Conservation (phyloP, 257 asterid genomes). For the Buddleja alternifolia region DNA sequence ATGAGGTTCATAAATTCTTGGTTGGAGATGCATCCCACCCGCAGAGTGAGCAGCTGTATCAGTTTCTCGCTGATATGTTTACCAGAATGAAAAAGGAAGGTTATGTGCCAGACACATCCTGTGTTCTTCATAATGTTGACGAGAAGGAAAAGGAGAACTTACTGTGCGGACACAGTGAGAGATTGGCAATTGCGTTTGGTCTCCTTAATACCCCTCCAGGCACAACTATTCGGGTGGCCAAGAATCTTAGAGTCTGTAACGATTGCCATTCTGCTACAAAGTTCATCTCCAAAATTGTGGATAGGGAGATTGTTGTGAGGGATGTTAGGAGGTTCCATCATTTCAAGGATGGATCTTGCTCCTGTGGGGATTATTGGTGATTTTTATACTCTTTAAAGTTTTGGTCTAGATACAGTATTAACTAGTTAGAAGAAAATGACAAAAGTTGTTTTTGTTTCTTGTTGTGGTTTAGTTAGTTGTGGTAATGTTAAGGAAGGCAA, state of each 20-base stretch:
- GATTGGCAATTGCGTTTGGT: conserved; percentile 64
- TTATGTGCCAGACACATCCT: conserved; percentile 61
- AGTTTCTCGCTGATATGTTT: conserved; percentile 40
- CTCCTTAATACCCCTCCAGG: conserved; percentile 57
- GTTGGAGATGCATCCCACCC: conserved; percentile 57
- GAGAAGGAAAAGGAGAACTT: no score
- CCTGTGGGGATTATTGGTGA: conserved; percentile 71
- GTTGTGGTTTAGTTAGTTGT: no score
- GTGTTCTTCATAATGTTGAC: no score
- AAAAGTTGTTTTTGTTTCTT: no score
- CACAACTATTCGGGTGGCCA: conserved; percentile 53
- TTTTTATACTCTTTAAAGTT: not conserved
- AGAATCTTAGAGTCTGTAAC: conserved; percentile 63
- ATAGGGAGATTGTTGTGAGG: conserved; percentile 60
- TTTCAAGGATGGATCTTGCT: conserved; percentile 55
- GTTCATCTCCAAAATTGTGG: conserved; percentile 46
- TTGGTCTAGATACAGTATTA: not conserved
- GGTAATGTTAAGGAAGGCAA: no score
- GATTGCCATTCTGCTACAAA: conserved; percentile 64
- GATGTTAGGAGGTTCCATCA: no score
- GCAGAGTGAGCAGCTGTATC: conserved; percentile 50
- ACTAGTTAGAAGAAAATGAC: not conserved
- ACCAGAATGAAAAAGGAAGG: conserved; percentile 56
- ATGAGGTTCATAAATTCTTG: conserved; percentile 54
- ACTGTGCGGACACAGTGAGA: conserved; percentile 64